A percentile compares a stretch with the other conserved stretches of the same genome.
Evolutionary conservation across 306 rosid species (phyloP).

Genomic region (Lupinus albus): DNA sequence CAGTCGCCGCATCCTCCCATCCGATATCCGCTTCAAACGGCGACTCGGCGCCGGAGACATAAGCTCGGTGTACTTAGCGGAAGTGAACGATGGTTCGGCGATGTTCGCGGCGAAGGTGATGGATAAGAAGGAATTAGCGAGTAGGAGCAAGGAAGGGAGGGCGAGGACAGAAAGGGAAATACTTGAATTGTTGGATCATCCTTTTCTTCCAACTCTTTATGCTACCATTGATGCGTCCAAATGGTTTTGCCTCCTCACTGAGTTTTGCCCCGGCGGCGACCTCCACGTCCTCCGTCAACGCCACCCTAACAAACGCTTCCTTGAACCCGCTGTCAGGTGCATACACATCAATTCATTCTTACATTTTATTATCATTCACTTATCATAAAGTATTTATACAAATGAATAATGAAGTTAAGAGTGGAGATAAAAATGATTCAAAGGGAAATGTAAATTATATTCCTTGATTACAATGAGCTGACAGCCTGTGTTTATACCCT

Average conservation of each 20-base stretch:
- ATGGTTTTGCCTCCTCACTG: constrained; percentile 75
- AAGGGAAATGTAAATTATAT: no score
- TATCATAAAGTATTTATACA: no score
- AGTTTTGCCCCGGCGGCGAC: constrained; percentile 92
- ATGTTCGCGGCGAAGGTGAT: constrained; percentile 79
- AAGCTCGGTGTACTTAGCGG: constrained; percentile 70
- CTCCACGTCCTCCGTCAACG: constrained; percentile 87
- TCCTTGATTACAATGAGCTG: no score
- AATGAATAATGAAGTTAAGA: no score
- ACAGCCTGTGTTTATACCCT: no score
- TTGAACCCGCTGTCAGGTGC: constrained; percentile 77
- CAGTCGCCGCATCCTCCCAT: constrained; percentile 51
- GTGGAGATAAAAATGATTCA: no score
- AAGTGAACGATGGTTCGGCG: constrained; percentile 50
- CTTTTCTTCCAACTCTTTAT: constrained; percentile 77
- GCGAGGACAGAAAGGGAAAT: constrained; percentile 81
- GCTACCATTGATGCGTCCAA: constrained; percentile 66
- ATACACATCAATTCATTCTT: no score
- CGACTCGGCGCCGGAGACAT: constrained; percentile 85
- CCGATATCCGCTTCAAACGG: constrained; percentile 67
- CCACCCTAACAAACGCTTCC: constrained; percentile 68
- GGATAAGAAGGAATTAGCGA: constrained; percentile 75
- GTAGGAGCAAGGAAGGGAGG: constrained; percentile 77
- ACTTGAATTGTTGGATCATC: constrained; percentile 68
- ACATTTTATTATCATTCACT: no score